Conservation (phyloP, 345 rosid genomes). For the Populus tremula region DNA sequence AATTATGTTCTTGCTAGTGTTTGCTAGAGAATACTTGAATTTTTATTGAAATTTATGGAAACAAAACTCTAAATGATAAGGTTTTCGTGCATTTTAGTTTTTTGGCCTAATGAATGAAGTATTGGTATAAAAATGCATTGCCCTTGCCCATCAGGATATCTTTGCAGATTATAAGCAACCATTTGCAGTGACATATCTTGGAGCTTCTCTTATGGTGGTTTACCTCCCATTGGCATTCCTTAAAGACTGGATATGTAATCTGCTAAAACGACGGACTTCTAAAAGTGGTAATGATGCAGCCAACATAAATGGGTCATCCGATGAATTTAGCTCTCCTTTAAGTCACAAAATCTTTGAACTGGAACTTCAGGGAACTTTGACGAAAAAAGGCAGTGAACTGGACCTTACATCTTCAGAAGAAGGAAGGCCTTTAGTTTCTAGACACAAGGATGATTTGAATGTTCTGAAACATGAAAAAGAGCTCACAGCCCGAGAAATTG, state of each 20-base stretch:
- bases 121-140: background rate
- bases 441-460: constrained; percentile 52
- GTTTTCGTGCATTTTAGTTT: background rate
- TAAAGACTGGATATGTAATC: constrained; percentile 74
- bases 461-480: constrained; percentile 46
- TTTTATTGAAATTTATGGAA: background rate
- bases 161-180: constrained; percentile 90
- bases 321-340: constrained; percentile 56
- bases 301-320: constrained; percentile 41
- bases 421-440: constrained; percentile 59
- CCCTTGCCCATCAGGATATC: constrained; percentile 57
- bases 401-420: constrained; percentile 59
- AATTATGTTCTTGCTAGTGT: background rate
- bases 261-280: constrained; percentile 47
- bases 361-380: constrained; percentile 67
- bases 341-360: constrained; percentile 60
- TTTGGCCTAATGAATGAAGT: background rate
- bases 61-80: background rate
- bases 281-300: constrained; percentile 47
- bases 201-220: constrained; percentile 95
- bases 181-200: constrained; percentile 96
- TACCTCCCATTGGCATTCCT: constrained; percentile 92
- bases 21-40: background rate
- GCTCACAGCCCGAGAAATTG: constrained; percentile 67
- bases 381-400: constrained; percentile 71